Evolutionary conservation across 2,329 filamentous ascomycete genomes (phyloP).

Genomic region (Cladosporium sp.): DNA sequence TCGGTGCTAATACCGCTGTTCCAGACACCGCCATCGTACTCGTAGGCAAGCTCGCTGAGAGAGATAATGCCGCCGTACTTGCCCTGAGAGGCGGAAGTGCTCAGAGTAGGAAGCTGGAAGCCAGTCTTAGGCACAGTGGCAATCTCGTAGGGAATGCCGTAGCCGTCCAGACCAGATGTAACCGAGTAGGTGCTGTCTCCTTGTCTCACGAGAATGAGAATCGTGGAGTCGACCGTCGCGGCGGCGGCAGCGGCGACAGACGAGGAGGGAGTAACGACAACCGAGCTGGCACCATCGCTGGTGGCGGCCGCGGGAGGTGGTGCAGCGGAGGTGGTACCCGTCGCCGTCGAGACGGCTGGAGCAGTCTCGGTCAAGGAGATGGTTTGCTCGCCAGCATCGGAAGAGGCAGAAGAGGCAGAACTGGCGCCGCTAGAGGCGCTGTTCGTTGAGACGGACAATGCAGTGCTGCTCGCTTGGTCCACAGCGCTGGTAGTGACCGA

Average conservation of each 20-base stretch:
- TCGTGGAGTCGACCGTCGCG: slow-evolving; percentile 3
- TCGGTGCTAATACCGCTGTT: slow-evolving; percentile 50
- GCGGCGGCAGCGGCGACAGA: slow-evolving; percentile 6
- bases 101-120: slow-evolving; percentile 48
- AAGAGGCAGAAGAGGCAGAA: background rate
- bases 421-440: background rate
- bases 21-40: slow-evolving; percentile 44
- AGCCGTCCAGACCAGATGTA: slow-evolving; percentile 53
- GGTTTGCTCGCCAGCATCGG: background rate
- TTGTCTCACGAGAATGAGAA: slow-evolving; percentile 30
- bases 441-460: background rate
- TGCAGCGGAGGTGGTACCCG: slow-evolving; percentile 7
- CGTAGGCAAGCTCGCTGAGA: slow-evolving; percentile 51
- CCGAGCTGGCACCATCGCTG: slow-evolving; percentile 2
- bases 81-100: slow-evolving; percentile 43
- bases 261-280: background rate
- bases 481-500: slow-evolving; percentile 4
- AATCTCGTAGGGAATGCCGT: slow-evolving; percentile 56
- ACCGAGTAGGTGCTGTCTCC: slow-evolving; percentile 44
- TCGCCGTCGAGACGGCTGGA: slow-evolving; percentile 6
- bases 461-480: slow-evolving; percentile 4
- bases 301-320: slow-evolving; percentile 7
- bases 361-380: slow-evolving; percentile 7
- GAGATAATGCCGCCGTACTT: slow-evolving; percentile 58
- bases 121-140: slow-evolving; percentile 52